Conservation (phyloP, 2,329 filamentous ascomycete species). For the Colletotrichum phormii region DNA sequence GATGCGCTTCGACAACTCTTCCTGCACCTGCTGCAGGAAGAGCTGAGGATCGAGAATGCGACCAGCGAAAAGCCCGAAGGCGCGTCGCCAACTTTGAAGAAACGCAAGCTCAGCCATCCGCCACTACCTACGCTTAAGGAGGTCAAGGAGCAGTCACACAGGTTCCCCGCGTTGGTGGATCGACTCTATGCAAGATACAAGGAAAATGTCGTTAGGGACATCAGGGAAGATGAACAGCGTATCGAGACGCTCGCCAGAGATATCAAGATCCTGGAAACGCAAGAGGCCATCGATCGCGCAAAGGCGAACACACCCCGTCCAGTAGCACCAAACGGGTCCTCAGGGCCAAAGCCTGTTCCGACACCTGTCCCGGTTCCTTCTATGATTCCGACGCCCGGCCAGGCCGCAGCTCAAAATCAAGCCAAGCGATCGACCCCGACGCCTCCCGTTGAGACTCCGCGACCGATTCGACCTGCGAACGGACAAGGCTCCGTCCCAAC, state of each 20-base stretch:
- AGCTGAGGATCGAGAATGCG: conserved; percentile 67
- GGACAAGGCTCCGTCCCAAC: conserved; percentile 41
- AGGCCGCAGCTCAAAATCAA: conserved; percentile 12
- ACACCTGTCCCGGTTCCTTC: conserved; percentile 25
- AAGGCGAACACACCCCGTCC: conserved; percentile 21
- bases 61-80: conserved; percentile 45
- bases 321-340: conserved; percentile 1
- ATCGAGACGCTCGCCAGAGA: conserved; percentile 75
- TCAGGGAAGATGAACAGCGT: conserved; percentile 78
- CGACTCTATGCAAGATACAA: conserved; percentile 82
- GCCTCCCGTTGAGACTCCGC: conserved; percentile 12
- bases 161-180: conserved; percentile 77
- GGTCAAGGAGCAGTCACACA: conserved; percentile 72
- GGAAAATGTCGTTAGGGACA: conserved; percentile 74
- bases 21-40: conserved; percentile 79
- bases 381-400: not conserved
- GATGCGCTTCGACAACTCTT: conserved; percentile 86
- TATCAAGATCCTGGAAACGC: conserved; percentile 73
- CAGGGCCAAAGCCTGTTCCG: conserved; percentile 14
- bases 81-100: conserved; percentile 69
- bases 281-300: conserved; percentile 41
- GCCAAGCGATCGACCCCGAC: conserved; percentile 20
- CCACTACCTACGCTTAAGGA: conserved; percentile 74
- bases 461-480: conserved; percentile 37
- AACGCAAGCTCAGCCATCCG: conserved; percentile 79